Conservation (phyloP, 2,329 filamentous ascomycete species). For the Aspergillus cejpii region DNA sequence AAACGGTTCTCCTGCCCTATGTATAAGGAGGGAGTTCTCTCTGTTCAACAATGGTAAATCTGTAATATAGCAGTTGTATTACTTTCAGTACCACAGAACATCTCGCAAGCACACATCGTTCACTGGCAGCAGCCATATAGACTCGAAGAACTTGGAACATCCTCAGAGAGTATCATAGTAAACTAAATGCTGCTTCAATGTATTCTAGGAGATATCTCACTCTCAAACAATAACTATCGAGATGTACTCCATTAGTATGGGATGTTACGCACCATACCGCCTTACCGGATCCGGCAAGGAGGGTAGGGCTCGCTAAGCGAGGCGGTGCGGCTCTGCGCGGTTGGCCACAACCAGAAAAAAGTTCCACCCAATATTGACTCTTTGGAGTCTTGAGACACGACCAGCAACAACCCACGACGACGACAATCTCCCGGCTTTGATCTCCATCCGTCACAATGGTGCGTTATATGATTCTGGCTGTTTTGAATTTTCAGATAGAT, state of each 20-base stretch:
- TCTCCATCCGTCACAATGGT: conserved; percentile 50
- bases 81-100: too few species aligned
- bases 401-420: conserved; percentile 42
- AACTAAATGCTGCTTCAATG: not conserved
- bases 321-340: conserved; percentile 32
- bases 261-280: conserved; percentile 6
- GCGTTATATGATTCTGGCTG: conserved; percentile 26
- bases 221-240: not conserved
- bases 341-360: conserved; percentile 43
- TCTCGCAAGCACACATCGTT: too few species aligned
- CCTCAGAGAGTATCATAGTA: too few species aligned
- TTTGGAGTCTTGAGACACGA: conserved; percentile 39
- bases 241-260: not conserved
- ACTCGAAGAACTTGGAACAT: too few species aligned
- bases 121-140: too few species aligned
- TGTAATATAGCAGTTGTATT: too few species aligned
- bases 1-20: too few species aligned
- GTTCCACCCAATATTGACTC: conserved; percentile 32
- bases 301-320: conserved; percentile 43
- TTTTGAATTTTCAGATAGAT: conserved; percentile 9
- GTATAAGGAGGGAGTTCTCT: too few species aligned
- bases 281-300: conserved; percentile 25
- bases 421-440: conserved; percentile 44
- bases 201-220: not conserved
- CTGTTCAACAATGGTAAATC: too few species aligned